Conservation (phyloP, 345 rosid genomes). For the Anacardium occidentale region DNA sequence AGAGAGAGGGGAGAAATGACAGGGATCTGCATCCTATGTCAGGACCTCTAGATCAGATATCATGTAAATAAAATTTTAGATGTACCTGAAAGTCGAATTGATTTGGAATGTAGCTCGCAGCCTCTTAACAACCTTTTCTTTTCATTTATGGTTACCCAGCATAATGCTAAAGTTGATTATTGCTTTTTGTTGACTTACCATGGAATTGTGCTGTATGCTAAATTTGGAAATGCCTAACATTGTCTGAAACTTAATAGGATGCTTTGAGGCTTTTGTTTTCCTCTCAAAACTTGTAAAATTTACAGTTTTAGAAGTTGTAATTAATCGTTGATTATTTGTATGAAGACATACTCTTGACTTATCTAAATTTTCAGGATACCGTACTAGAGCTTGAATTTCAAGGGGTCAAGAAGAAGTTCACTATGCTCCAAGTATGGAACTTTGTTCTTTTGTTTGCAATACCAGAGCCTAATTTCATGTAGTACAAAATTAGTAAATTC, state of each 20-base stretch:
- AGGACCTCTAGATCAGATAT: not conserved
- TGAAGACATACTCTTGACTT: not conserved
- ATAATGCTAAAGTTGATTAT: not conserved
- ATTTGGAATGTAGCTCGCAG: not conserved
- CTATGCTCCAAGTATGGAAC: slow-evolving; percentile 93
- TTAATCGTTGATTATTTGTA: slow-evolving; percentile 2
- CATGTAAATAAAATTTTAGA: too few species aligned
- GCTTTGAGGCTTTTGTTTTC: too few species aligned
- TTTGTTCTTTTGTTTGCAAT: not conserved
- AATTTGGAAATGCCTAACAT: not conserved
- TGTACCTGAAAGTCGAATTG: not conserved
- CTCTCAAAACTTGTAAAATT: not conserved
- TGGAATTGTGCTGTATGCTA: not conserved
- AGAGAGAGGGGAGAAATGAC: too few species aligned
- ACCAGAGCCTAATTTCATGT: not conserved
- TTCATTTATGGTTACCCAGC: not conserved
- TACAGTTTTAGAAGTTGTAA: not conserved
- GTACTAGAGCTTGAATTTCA: slow-evolving; percentile 98
- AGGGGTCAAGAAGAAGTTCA: slow-evolving; percentile 85
- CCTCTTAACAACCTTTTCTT: not conserved
- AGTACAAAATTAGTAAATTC: not conserved
- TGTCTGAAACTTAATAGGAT: not conserved
- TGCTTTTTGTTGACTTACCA: not conserved
- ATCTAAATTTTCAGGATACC: slow-evolving; percentile 61
- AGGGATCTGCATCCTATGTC: too few species aligned